These are phyloP conservation scores for Hypomyces perniciosus DNA, from an alignment of 2,329 filamentous ascomycete species.

Conservation along the genomic window DNA sequence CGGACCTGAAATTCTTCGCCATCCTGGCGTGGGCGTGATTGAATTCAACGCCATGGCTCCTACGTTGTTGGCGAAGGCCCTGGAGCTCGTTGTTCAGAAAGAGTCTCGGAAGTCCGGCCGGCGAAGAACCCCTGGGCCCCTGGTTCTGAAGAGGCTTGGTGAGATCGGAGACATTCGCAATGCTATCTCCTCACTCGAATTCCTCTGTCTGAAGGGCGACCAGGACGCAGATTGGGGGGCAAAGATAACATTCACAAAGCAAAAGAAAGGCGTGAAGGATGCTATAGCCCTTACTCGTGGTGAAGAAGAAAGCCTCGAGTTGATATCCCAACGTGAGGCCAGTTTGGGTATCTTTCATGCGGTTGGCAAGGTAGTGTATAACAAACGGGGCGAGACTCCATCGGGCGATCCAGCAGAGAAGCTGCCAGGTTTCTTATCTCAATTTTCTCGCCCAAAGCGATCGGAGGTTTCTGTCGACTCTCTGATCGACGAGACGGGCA, in stretches of 20 bases:
- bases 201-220: constrained; percentile 80
- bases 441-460: constrained; percentile 52
- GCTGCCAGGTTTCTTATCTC: constrained; percentile 54
- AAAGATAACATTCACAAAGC: constrained; percentile 64
- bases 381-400: constrained; percentile 67
- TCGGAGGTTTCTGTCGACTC: constrained; percentile 65
- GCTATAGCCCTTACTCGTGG: constrained; percentile 60
- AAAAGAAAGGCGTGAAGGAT: constrained; percentile 55
- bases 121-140: constrained; percentile 67
- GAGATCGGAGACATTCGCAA: constrained; percentile 89
- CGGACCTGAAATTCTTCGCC: constrained; percentile 76
- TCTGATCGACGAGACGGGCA: constrained; percentile 89
- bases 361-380: constrained; percentile 92
- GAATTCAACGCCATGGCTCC: constrained; percentile 92
- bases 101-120: constrained; percentile 75
- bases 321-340: constrained; percentile 80
- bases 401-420: constrained; percentile 40
- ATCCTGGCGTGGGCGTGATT: constrained; percentile 71
- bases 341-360: constrained; percentile 94
- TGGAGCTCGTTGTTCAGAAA: constrained; percentile 77
- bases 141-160: constrained; percentile 70
- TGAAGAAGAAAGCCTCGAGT: constrained; percentile 71
- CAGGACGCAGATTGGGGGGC: constrained; percentile 68
- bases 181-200: constrained; percentile 87
- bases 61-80: constrained; percentile 75